Evolutionary conservation across 345 rosid genomes (phyloP).

Genomic region (Dovyalis caffra): DNA sequence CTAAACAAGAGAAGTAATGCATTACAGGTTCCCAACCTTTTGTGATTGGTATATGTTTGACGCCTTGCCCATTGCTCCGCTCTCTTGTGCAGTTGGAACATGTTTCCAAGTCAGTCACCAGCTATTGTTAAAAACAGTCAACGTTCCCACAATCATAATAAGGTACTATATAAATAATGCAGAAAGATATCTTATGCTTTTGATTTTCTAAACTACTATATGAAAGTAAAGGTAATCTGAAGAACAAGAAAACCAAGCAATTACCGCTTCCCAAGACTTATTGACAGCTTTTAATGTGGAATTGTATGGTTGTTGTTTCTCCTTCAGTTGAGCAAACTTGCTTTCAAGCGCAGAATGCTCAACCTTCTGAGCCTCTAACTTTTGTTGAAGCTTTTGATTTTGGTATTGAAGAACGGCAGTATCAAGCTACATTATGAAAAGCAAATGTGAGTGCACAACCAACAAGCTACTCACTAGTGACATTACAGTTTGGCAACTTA

Average conservation of each 20-base stretch:
- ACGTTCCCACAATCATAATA: constrained; percentile 12
- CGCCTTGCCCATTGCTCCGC: constrained; percentile 36
- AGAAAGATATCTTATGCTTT: neutral
- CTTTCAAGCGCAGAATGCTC: constrained; percentile 67
- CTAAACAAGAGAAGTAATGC: neutral
- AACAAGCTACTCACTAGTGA: neutral
- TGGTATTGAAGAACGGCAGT: constrained; percentile 77
- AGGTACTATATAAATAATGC: constrained; percentile 7
- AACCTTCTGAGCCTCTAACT: constrained; percentile 75
- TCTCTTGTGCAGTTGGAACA: constrained; percentile 46
- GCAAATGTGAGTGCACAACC: constrained; percentile 9
- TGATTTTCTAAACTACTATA: neutral
- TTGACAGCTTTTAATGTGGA: constrained; percentile 57
- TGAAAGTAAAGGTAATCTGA: neutral
- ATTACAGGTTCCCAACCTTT: constrained; percentile 43
- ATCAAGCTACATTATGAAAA: constrained; percentile 53
- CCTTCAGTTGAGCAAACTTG: constrained; percentile 50
- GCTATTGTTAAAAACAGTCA: constrained; percentile 44
- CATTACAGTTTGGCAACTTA: neutral
- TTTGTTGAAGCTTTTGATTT: constrained; percentile 83
- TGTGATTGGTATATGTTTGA: constrained; percentile 23
- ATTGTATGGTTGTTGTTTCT: constrained; percentile 54
- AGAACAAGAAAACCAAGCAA: constrained; percentile 7
- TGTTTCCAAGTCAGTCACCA: constrained; percentile 60
- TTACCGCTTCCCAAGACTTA: constrained; percentile 76